Evolutionary conservation across 345 rosid genomes (phyloP).

Genomic region (Eucalyptus marginata): DNA sequence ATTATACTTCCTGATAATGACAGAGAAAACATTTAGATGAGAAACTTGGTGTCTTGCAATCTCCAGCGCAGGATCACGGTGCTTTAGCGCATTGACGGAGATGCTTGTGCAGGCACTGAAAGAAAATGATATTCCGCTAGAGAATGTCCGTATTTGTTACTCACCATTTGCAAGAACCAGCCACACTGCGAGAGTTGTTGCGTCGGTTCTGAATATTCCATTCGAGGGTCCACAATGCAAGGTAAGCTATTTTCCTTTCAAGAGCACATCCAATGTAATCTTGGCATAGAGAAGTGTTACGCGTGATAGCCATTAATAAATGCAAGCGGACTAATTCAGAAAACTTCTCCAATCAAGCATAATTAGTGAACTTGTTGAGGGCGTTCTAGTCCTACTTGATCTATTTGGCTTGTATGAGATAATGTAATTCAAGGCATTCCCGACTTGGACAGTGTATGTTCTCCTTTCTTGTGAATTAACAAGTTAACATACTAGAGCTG

Average conservation of each 20-base stretch:
- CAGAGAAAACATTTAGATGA: background rate
- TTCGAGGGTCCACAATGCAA: conserved; percentile 71
- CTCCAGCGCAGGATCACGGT: background rate
- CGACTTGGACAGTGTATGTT: background rate
- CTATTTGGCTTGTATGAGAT: background rate
- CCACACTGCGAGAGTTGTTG: conserved; percentile 70
- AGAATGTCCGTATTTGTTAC: conserved; percentile 72
- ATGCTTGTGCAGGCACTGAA: conserved; percentile 47
- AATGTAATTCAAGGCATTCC: background rate
- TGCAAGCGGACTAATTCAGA: background rate
- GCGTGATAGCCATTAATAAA: background rate
- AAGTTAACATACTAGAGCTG: background rate
- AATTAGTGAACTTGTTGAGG: background rate
- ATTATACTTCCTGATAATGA: background rate
- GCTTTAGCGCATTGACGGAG: background rate
- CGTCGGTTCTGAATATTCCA: conserved; percentile 53
- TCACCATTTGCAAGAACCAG: conserved; percentile 86
- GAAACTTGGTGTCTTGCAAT: background rate
- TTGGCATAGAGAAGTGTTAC: background rate
- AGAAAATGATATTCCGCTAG: conserved; percentile 36
- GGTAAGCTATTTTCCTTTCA: conserved; percentile 16
- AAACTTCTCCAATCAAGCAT: background rate
- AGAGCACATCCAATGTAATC: background rate
- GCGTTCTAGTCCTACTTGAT: background rate
- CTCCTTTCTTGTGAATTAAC: background rate